phyloP scores from a whole-genome alignment of 768 basidiomycete species.

The Kwoniella pini region DNA sequence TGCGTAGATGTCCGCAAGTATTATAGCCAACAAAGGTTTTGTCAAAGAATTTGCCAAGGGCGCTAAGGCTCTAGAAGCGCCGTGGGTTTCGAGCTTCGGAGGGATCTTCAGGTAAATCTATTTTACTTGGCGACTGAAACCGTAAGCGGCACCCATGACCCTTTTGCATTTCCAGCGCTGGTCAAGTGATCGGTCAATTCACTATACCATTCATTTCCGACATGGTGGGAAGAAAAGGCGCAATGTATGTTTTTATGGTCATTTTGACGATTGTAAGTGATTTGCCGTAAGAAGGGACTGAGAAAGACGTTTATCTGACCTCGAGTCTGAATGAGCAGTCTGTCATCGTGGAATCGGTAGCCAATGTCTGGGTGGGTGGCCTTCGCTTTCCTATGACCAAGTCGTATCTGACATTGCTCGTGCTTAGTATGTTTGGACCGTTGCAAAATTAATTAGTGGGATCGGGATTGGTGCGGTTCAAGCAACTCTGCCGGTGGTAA shows the following conservation, averaged over 20 bases:
- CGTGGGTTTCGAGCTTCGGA: conserved; percentile 19
- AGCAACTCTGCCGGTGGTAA: conserved; percentile 31
- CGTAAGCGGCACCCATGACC: neutral
- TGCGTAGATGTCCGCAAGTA: conserved; percentile 1
- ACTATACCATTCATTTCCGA: conserved; percentile 27
- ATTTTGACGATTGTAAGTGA: conserved; percentile 15
- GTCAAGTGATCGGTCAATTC: conserved; percentile 39
- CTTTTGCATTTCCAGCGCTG: conserved; percentile 17
- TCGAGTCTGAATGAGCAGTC: conserved; percentile 5
- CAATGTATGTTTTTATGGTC: conserved; percentile 28
- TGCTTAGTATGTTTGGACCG: conserved; percentile 14
- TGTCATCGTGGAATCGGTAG: conserved; percentile 33
- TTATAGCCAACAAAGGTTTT: conserved; percentile 27
- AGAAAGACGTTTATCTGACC: neutral
- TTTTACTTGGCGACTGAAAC: neutral
- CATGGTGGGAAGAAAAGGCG: conserved; percentile 29
- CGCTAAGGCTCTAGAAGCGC: neutral
- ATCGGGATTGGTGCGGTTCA: conserved; percentile 36
- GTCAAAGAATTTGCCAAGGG: conserved; percentile 7
- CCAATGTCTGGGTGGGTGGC: conserved; percentile 27
- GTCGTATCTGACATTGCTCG: no score
- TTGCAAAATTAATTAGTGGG: conserved; percentile 38
- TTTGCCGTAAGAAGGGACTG: no score
- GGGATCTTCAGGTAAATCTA: conserved; percentile 17
- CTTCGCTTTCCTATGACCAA: no score